Percentiles rank a stretch among this genome's conserved stretches.
Evolutionary conservation across 2,329 filamentous ascomycete species (phyloP).

Genomic region (Paracoccidioides brasiliensis): DNA sequence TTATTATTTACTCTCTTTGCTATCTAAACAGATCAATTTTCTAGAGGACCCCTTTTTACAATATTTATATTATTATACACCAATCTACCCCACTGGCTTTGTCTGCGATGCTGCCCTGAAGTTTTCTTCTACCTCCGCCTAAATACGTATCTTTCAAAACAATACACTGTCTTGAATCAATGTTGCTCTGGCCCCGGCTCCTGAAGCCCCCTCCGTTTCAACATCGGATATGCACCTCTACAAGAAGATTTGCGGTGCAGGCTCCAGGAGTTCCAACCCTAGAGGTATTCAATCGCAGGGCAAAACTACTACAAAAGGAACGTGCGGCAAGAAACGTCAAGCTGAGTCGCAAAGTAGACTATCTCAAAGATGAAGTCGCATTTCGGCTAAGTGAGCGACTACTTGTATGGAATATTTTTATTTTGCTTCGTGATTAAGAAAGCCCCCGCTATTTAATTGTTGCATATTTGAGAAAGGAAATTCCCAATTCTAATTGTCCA

Average conservation of each 20-base stretch:
- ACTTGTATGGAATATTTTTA: slow-evolving; percentile 41
- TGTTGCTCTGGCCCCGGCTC: slow-evolving; percentile 16
- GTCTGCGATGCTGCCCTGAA: slow-evolving; percentile 6
- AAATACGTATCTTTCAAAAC: not conserved
- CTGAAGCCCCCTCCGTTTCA: slow-evolving; percentile 10
- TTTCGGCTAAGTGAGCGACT: slow-evolving; percentile 71
- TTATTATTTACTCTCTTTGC: not conserved
- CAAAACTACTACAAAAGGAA: slow-evolving; percentile 87
- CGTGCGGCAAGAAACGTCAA: slow-evolving; percentile 60
- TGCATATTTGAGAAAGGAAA: not conserved
- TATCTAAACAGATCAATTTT: not conserved
- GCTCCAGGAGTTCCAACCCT: slow-evolving; percentile 63
- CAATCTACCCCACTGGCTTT: not conserved
- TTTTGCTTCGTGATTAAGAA: not conserved
- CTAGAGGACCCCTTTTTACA: not conserved
- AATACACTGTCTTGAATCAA: slow-evolving; percentile 7
- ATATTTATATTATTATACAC: not conserved
- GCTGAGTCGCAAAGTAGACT: slow-evolving; percentile 69
- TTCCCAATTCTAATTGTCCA: slow-evolving; percentile 6
- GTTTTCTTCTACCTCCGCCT: not conserved
- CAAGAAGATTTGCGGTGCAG: slow-evolving; percentile 60
- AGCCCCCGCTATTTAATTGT: not conserved
- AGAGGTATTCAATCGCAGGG: slow-evolving; percentile 79
- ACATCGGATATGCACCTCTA: slow-evolving; percentile 6
- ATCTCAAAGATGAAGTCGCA: slow-evolving; percentile 86